These are phyloP conservation scores for Phialophora tarda DNA, from an alignment of 2,329 filamentous ascomycete genomes.

Conservation along the genomic window DNA sequence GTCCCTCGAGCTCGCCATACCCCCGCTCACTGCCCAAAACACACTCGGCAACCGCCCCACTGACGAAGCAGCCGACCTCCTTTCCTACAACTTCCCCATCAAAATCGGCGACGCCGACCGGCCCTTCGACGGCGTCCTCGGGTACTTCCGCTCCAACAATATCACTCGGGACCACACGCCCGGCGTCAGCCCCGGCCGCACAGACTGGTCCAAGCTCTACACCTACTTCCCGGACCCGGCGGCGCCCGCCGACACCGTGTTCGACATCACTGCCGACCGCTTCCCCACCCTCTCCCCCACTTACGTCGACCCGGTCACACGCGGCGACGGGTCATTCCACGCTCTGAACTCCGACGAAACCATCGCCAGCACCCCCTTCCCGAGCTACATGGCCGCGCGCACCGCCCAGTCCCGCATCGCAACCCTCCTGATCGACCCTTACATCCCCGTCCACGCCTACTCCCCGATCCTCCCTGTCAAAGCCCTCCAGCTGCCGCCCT, in stretches of 20 bases:
- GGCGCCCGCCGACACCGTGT: neutral
- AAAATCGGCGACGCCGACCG: constrained; percentile 47
- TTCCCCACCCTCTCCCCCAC: constrained; percentile 15
- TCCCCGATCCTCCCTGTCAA: constrained; percentile 40
- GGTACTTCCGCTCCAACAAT: constrained; percentile 46
- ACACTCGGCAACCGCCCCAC: neutral
- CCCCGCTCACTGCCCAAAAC: constrained; percentile 27
- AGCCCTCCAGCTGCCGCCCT: constrained; percentile 38
- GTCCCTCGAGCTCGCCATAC: constrained; percentile 41
- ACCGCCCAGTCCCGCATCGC: constrained; percentile 30
- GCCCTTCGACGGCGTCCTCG: constrained; percentile 49
- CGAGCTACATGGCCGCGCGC: too few species aligned
- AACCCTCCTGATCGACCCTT: constrained; percentile 42
- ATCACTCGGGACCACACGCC: too few species aligned
- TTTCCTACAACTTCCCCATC: constrained; percentile 47
- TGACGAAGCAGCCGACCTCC: neutral
- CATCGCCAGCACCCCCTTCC: too few species aligned
- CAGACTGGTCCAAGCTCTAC: neutral
- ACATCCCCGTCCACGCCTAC: constrained; percentile 39
- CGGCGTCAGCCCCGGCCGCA: neutral
- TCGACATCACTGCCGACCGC: neutral
- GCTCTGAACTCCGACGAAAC: too few species aligned
- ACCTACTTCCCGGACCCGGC: constrained; percentile 10
- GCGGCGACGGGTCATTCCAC: constrained; percentile 5
- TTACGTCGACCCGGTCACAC: neutral